phyloP scores from a whole-genome alignment of 176 grass and related monocot species.

The Bonia amplexicaulis region DNA sequence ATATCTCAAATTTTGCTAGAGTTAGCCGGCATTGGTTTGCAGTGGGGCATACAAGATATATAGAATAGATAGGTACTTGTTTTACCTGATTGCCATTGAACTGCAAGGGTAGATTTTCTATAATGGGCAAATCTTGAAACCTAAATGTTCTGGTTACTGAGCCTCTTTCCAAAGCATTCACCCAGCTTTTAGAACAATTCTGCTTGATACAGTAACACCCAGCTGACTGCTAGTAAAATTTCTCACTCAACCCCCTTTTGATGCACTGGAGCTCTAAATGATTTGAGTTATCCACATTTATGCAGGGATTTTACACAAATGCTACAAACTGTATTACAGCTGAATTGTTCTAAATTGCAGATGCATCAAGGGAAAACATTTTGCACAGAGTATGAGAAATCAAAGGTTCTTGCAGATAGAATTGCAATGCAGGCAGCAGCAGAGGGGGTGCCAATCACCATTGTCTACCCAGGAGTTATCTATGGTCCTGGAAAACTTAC shows the following conservation, averaged over 20 bases:
- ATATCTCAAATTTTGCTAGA: not conserved
- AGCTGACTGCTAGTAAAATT: not conserved
- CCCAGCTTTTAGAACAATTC: not conserved
- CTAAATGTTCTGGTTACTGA: not conserved
- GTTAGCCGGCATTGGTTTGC: not conserved
- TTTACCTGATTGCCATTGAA: not conserved
- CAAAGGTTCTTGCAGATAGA: constrained; percentile 69
- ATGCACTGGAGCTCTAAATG: not conserved
- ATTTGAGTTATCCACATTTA: not conserved
- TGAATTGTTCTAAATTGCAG: constrained; percentile 42
- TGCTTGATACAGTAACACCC: not conserved
- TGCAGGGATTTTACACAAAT: no score
- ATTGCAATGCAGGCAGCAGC: constrained; percentile 79
- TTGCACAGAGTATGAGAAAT: constrained; percentile 97
- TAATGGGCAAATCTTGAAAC: not conserved
- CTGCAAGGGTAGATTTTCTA: not conserved
- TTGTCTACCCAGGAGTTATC: constrained; percentile 85
- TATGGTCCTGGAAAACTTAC: constrained; percentile 88
- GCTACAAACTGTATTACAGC: not conserved
- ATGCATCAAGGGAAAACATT: constrained; percentile 69
- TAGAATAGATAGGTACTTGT: not conserved
- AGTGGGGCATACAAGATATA: not conserved
- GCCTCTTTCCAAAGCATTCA: not conserved
- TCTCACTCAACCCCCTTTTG: not conserved
- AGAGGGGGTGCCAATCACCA: constrained; percentile 61